phyloP scores from a whole-genome alignment of 129 eudicot genomes.

The Flaveria brownii region DNA sequence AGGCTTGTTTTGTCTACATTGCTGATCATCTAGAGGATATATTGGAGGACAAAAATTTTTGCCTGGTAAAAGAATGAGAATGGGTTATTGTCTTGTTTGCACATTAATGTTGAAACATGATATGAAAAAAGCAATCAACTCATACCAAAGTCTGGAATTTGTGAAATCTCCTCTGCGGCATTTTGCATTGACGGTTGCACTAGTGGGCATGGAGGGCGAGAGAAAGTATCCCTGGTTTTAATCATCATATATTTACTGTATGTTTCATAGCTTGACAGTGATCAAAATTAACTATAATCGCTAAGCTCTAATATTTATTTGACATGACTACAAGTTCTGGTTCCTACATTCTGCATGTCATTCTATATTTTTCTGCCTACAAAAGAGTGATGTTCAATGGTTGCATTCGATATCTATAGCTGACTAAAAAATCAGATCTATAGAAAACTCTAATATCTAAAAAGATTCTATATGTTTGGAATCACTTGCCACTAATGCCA shows the following conservation, averaged over 20 bases:
- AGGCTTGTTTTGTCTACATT: conserved; percentile 45
- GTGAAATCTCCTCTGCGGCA: conserved; percentile 41
- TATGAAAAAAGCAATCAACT: not conserved
- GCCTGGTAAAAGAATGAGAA: conserved; percentile 41
- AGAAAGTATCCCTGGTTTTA: conserved; percentile 82
- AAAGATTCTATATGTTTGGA: conserved; percentile 4
- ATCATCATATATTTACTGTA: conserved; percentile 19
- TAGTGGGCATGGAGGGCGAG: conserved; percentile 79
- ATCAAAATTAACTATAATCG: conserved; percentile 5
- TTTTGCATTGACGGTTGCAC: conserved; percentile 69
- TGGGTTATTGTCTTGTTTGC: not conserved
- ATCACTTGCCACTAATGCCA: conserved; percentile 5
- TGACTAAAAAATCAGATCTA: not conserved
- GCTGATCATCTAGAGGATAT: conserved; percentile 74
- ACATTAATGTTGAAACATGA: conserved; percentile 5
- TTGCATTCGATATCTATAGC: conserved; percentile 1
- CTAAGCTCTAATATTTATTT: conserved; percentile 1
- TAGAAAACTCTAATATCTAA: conserved; percentile 1
- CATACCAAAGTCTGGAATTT: conserved; percentile 83
- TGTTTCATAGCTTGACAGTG: conserved; percentile 18
- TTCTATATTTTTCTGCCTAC: conserved; percentile 12
- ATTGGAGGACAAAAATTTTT: conserved; percentile 83
- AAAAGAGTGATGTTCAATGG: not conserved
- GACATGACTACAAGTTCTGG: conserved; percentile 18
- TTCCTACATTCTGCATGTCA: conserved; percentile 8